Base-by-base conservation (phyloP, 2,329 filamentous ascomycete species). In the Alternaria novae-zelandiae region DNA sequence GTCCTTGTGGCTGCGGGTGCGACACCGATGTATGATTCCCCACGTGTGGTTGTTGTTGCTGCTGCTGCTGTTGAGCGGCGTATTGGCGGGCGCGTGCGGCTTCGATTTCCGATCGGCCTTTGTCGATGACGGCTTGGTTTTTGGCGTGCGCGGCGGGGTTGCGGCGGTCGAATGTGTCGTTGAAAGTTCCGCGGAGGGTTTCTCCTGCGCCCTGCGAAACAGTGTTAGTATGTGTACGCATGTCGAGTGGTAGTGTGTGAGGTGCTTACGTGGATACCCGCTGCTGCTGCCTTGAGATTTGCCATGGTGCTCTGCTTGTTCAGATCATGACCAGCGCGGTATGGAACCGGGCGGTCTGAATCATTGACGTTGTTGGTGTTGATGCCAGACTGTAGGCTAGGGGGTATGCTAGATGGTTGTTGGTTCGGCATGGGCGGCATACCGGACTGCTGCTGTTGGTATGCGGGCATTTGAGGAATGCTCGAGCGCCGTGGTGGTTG, bases 101-200 rank as follows among this genome's bases (percentile, higher is more conserved):
- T 41, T 79, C 74, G 36, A 79, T 75, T 57, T 79, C 76, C 2
- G 67, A 66, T 4, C 76, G 72, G 2, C 77, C 77, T 6, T 70
- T 69, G 5, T 77, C 70, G 17, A 79, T 77, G 12, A 70, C 59
- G 15, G 73, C 74, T 65, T 77, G 72, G 54, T 79, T 79, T 59
- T 74, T 77, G 6, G 73, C 68, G 44, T 78, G 76, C 8, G 74
- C 71, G 28, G 67, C 25, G 12, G 73, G 70, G 43, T 74, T 70
- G 43, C 73, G 77, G 13, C 71, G 73, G 59, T 79, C 77, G 46
- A 78, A 71, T 4, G 73, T 69, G 50, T 70, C 69, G 49, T 79
- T 79, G 41, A 79, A 70, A 4, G 76, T 78, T 12, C 77, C 77
- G 32, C 77, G 74, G 17, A 79, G 71, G 46, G 77, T 72, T 68